Percentiles rank a stretch among this genome's conserved stretches.
phyloP scores from a whole-genome alignment of 129 eudicot species.

The Apium graveolens region DNA sequence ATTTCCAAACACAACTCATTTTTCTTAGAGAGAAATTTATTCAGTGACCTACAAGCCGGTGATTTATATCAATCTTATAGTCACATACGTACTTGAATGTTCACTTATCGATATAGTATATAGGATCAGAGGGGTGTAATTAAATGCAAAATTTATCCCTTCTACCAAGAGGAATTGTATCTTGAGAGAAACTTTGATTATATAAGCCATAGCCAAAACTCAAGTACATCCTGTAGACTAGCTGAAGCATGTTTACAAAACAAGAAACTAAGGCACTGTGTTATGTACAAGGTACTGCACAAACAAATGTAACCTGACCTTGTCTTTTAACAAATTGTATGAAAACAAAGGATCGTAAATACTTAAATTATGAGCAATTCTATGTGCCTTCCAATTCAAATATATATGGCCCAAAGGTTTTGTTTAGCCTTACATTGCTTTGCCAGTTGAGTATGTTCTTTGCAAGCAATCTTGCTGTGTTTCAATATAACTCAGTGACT shows the following conservation, averaged over 20 bases:
- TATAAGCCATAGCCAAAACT: neutral
- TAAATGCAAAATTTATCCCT: too few relatives aligned
- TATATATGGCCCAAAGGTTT: neutral
- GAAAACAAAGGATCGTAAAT: neutral
- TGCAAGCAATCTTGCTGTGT: neutral
- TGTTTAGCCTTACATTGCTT: neutral
- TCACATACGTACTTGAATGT: too few relatives aligned
- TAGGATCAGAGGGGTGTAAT: too few relatives aligned
- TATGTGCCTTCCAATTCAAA: neutral
- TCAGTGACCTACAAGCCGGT: conserved; percentile 1
- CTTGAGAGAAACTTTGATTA: neutral
- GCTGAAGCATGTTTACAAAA: neutral
- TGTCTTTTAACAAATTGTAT: neutral
- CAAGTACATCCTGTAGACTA: neutral
- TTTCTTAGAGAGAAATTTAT: neutral
- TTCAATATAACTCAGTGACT: neutral
- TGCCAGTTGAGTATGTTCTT: neutral
- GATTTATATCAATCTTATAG: neutral
- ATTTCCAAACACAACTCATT: neutral
- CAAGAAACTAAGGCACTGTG: neutral
- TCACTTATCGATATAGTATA: too few relatives aligned
- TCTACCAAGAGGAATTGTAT: neutral
- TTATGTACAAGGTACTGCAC: neutral
- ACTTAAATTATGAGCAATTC: neutral
- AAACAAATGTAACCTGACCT: neutral